Evolutionary conservation across 768 basidiomycete genomes (phyloP).

Genomic region (Tulasnella sp.): DNA sequence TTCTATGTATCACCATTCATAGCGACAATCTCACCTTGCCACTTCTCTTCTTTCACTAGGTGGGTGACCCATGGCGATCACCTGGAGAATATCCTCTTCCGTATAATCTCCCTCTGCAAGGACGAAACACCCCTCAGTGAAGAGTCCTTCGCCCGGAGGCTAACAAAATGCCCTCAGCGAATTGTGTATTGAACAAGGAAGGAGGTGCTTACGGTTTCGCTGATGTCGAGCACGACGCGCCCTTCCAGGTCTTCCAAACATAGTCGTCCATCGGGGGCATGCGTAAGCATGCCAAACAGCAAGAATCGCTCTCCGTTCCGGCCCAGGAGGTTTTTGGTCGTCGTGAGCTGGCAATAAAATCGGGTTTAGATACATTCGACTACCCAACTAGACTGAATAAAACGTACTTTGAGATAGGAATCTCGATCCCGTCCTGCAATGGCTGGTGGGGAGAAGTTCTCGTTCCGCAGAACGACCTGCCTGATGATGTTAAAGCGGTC

Average conservation of each 20-base stretch:
- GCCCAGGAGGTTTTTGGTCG: slow-evolving; percentile 92
- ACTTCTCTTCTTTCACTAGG: slow-evolving; percentile 86
- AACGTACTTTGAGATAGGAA: slow-evolving; percentile 76
- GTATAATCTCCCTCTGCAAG: slow-evolving; percentile 96
- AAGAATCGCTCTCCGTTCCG: slow-evolving; percentile 84
- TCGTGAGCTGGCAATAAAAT: slow-evolving; percentile 57
- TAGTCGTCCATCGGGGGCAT: slow-evolving; percentile 82
- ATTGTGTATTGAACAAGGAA: neutral
- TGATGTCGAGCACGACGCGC: slow-evolving; percentile 77
- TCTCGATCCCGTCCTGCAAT: slow-evolving; percentile 82
- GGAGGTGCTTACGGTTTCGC: slow-evolving; percentile 56
- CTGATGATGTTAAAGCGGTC: slow-evolving; percentile 86
- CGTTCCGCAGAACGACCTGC: slow-evolving; percentile 88
- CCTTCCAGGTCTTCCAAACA: slow-evolving; percentile 94
- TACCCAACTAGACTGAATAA: neutral
- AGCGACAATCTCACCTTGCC: slow-evolving; percentile 50
- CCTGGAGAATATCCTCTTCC: slow-evolving; percentile 77
- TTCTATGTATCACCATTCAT: neutral
- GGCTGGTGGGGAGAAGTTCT: slow-evolving; percentile 95
- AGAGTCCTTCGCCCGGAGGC: slow-evolving; percentile 89
- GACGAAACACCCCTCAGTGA: slow-evolving; percentile 93
- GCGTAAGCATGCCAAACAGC: slow-evolving; percentile 84
- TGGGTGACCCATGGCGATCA: slow-evolving; percentile 93
- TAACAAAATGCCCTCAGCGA: slow-evolving; percentile 33
- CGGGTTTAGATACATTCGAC: neutral